Conservation (phyloP, 2,329 filamentous ascomycete species). For the Xenoacremonium recifei region DNA sequence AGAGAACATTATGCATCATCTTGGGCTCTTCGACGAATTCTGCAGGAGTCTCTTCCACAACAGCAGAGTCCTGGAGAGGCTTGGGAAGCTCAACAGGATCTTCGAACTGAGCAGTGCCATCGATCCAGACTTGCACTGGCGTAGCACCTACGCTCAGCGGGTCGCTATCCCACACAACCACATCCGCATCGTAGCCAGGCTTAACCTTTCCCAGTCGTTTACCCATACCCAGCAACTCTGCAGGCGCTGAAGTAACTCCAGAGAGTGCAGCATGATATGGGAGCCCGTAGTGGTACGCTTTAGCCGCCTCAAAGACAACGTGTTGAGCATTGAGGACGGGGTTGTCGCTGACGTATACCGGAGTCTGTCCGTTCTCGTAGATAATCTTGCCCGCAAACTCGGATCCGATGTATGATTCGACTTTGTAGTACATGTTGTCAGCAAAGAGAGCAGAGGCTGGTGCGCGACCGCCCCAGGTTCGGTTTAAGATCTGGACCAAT, state of each 20-base stretch:
- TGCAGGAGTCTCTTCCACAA: constrained; percentile 39
- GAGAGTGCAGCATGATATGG: constrained; percentile 60
- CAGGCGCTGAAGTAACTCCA: constrained; percentile 57
- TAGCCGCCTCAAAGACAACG: constrained; percentile 64
- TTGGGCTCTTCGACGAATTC: constrained; percentile 41
- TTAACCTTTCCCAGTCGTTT: constrained; percentile 60
- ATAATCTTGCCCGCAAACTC: constrained; percentile 66
- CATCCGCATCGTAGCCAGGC: constrained; percentile 59
- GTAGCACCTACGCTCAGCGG: constrained; percentile 59
- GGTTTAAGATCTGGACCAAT: constrained; percentile 47
- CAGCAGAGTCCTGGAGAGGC: constrained; percentile 37
- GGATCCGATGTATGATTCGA: constrained; percentile 63
- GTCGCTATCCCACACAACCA: constrained; percentile 63
- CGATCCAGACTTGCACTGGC: constrained; percentile 63
- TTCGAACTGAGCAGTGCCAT: constrained; percentile 55
- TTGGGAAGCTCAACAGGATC: constrained; percentile 55
- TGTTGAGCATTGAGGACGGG: constrained; percentile 69
- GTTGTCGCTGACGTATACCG: constrained; percentile 70
- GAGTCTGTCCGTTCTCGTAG: constrained; percentile 62
- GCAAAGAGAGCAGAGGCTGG: constrained; percentile 65
- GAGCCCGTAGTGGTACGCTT: constrained; percentile 58
- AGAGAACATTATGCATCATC: constrained; percentile 42
- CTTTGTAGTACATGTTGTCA: constrained; percentile 72
- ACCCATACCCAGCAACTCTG: constrained; percentile 56
- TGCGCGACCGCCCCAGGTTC: constrained; percentile 51